phyloP scores from a whole-genome alignment of 163 green algal species.

The Picocystis sp. region DNA sequence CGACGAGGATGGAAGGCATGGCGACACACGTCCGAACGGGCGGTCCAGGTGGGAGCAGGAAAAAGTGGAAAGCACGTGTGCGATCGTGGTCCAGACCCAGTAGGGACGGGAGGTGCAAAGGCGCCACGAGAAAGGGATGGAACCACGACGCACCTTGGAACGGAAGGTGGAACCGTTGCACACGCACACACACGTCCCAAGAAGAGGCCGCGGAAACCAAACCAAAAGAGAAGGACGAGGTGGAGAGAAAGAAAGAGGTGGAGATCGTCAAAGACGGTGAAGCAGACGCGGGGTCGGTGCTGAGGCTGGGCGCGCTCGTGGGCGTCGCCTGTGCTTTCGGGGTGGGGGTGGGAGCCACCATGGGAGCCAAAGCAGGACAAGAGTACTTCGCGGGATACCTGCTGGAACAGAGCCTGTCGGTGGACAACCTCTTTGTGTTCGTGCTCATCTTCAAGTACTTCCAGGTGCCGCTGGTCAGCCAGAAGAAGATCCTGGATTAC shows the following conservation, averaged over 20 bases:
- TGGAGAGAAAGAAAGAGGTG: conserved; percentile 7
- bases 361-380: conserved; percentile 18
- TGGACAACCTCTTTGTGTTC: conserved; percentile 99
- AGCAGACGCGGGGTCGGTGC: not conserved
- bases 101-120: too few species aligned
- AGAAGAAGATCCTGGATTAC: conserved; percentile 64
- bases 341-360: conserved; percentile 8
- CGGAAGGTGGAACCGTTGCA: too few species aligned
- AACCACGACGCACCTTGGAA: too few species aligned
- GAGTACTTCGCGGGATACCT: conserved; percentile 85
- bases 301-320: conserved; percentile 5
- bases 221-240: too few species aligned
- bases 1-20: too few species aligned
- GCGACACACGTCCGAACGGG: too few species aligned
- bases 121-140: too few species aligned
- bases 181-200: too few species aligned
- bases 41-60: too few species aligned
- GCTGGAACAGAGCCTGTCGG: conserved; percentile 81
- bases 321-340: conserved; percentile 19
- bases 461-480: conserved; percentile 46
- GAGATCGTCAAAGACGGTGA: conserved; percentile 7
- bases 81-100: too few species aligned
- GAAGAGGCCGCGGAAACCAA: too few species aligned
- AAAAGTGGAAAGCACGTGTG: too few species aligned
- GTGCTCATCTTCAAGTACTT: conserved; percentile 97